Percentiles rank a stretch among this genome's conserved stretches.
Conservation (phyloP, 768 basidiomycete species). For the Pilatotrama ljubarskyi region DNA sequence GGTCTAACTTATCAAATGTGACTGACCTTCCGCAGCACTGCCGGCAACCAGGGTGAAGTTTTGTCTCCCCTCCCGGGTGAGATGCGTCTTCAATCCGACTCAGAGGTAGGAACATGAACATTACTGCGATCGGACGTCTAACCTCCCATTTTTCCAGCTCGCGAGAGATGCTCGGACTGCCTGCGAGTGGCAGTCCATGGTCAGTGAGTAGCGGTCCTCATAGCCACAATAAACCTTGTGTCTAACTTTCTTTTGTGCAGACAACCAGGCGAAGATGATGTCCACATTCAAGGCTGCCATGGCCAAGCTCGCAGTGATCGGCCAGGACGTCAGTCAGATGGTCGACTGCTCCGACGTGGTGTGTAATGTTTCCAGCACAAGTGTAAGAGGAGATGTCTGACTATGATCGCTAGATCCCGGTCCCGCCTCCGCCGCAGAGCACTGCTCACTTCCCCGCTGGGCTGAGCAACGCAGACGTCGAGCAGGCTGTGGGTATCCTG, state of each 20-base stretch:
- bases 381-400: neutral
- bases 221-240: too few species aligned
- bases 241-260: neutral
- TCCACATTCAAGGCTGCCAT: slow-evolving; percentile 12
- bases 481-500: slow-evolving; percentile 21
- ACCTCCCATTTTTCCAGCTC: slow-evolving; percentile 4
- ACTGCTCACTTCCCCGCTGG: slow-evolving; percentile 25
- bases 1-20: too few species aligned
- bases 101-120: slow-evolving; percentile 1
- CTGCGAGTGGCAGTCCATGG: slow-evolving; percentile 35
- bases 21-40: slow-evolving; percentile 7
- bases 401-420: neutral
- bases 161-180: slow-evolving; percentile 36
- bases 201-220: neutral
- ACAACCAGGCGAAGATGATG: slow-evolving; percentile 10
- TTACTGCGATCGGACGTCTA: neutral
- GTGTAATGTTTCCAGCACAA: neutral
- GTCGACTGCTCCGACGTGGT: slow-evolving; percentile 15
- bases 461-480: slow-evolving; percentile 19
- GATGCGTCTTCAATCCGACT: slow-evolving; percentile 37
- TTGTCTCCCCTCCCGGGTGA: slow-evolving; percentile 32
- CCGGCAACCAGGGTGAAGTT: slow-evolving; percentile 30
- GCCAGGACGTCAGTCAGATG: slow-evolving; percentile 10
- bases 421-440: slow-evolving; percentile 2
- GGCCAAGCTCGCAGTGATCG: slow-evolving; percentile 6